Evolutionary conservation across 306 rosid species (phyloP), one percentile per base, ranked within the genome.

Genomic region (Pueraria montana): DNA sequence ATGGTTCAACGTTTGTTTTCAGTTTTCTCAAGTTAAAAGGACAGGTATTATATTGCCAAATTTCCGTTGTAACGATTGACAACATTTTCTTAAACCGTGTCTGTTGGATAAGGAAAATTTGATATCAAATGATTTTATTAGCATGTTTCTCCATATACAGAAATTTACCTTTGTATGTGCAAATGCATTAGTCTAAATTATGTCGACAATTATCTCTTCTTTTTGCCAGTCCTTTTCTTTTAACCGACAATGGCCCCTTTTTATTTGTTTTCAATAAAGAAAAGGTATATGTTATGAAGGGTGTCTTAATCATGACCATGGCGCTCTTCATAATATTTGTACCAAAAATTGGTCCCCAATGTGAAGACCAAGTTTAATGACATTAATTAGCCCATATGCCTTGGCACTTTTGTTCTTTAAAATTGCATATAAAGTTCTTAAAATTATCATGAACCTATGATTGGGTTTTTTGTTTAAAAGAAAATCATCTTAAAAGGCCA

Each of bases 11-110:
- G 17, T 61, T 42, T 73, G 63, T 26, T 78, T 72, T 56, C 74
- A 43, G 59, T 74, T 74, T 74, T 45, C 42, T 43, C 18, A 75
- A 76, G 48, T 76, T 78, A 73, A 73, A 77, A 76, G 62, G 76
- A 72, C 69, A 46, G 4, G 27, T 72, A 72, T 77, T 72, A 59
- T 64, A 76, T 52, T 53, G 34, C 70, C 43, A 50, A 43, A 38
- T 56, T 74, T 64, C 62, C 20, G 4, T 53, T 74, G 73, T 58
- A 80, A 26, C n/a, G 36, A 63, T 34, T 11, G 11, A 58, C 53
- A 38, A 63, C 75, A 86, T 13, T 55, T 34, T 18, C 66, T 52
- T 61, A 14, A 76, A 34, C 52, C 21, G 0, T 74, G 49, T 66
- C 26, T 32, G 45, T 46, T 63, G 68, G 73, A 74, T 67, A 61